phyloP scores from a whole-genome alignment of 148 eudicot genomes.

The Linanthus parryae region DNA sequence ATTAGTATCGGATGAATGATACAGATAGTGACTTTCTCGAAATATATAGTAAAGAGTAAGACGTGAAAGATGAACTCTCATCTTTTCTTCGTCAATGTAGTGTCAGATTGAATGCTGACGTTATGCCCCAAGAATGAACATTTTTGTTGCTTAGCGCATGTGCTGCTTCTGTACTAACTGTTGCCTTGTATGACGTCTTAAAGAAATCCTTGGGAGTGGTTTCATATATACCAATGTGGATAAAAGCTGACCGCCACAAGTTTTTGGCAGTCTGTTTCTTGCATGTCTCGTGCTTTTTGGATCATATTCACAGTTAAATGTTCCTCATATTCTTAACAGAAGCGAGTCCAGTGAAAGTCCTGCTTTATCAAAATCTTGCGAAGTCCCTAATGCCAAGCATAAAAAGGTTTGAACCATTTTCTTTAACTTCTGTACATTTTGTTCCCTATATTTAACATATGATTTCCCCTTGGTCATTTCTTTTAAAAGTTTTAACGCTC shows the following conservation, averaged over 20 bases:
- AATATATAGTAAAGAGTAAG: too few species aligned
- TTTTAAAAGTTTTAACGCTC: too few species aligned
- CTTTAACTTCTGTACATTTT: neutral
- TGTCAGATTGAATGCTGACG: too few species aligned
- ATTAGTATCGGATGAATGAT: too few species aligned
- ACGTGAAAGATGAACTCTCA: neutral
- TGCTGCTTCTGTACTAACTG: too few species aligned
- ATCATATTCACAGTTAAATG: too few species aligned
- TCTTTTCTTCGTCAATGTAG: neutral
- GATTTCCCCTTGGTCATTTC: too few species aligned
- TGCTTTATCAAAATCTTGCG: slow-evolving; percentile 17
- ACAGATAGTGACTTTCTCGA: neutral
- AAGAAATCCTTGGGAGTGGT: too few species aligned
- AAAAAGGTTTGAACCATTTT: slow-evolving; percentile 27
- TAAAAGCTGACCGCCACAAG: too few species aligned
- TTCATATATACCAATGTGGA: too few species aligned
- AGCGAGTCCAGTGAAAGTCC: slow-evolving; percentile 12
- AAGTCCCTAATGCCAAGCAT: slow-evolving; percentile 19
- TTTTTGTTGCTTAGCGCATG: neutral
- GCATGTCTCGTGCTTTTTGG: neutral
- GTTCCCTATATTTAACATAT: too few species aligned
- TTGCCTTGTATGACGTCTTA: too few species aligned
- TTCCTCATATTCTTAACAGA: slow-evolving; percentile 12
- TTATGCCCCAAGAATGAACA: neutral
- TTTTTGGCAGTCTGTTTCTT: neutral